Evolutionary conservation across 768 basidiomycete species (phyloP).

Genomic region (Rhodotorula diobovata): DNA sequence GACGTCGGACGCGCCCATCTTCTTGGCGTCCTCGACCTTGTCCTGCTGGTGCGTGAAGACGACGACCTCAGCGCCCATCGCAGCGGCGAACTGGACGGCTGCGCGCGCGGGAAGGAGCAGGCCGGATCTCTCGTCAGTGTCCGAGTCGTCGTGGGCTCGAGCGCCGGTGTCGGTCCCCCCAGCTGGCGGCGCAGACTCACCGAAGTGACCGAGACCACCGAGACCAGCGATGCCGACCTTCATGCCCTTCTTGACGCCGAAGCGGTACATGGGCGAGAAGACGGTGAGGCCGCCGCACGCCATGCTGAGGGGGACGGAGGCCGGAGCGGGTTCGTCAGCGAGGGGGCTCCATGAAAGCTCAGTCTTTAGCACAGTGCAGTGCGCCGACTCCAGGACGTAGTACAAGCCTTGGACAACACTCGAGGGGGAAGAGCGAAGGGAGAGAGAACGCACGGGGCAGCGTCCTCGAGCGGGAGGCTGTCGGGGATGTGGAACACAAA

Average conservation of each 20-base stretch:
- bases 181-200: background rate
- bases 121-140: background rate
- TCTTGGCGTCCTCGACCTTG: constrained; percentile 57
- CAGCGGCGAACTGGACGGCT: constrained; percentile 40
- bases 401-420: too few relatives aligned
- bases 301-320: constrained; percentile 37
- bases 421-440: background rate
- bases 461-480: constrained; percentile 44
- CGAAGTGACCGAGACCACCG: constrained; percentile 54
- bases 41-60: constrained; percentile 38
- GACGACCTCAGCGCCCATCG: constrained; percentile 44
- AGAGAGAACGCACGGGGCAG: constrained; percentile 26
- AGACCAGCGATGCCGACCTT: constrained; percentile 63
- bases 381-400: too few relatives aligned
- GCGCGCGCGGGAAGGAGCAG: too few relatives aligned
- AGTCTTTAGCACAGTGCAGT: too few relatives aligned
- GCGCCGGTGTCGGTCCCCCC: too few relatives aligned
- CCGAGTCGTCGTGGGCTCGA: background rate
- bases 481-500: constrained; percentile 49
- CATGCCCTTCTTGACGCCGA: constrained; percentile 58
- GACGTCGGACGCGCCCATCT: constrained; percentile 59
- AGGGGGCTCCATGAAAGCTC: too few relatives aligned
- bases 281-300: constrained; percentile 48
- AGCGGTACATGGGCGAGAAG: constrained; percentile 47
- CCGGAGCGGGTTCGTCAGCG: background rate